Conservation (phyloP, 495 filamentous ascomycete species). For the Penicillium parvum region DNA sequence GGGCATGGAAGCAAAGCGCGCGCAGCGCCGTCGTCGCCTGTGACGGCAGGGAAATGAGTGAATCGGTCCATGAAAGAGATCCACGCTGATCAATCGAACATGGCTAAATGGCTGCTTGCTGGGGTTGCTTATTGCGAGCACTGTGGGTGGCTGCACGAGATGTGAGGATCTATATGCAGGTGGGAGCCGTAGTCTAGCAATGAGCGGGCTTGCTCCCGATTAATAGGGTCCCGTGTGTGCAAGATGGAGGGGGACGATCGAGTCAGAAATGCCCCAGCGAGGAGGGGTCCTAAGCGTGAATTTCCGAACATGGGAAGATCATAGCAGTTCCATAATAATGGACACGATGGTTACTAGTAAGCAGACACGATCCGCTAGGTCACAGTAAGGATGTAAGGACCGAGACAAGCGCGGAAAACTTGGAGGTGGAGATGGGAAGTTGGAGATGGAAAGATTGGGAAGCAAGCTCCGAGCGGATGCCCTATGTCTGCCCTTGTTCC, state of each 20-base stretch:
- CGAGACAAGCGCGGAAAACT: constrained; percentile 22
- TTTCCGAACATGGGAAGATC: not conserved
- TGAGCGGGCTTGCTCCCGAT: not conserved
- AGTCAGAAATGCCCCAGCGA: not conserved
- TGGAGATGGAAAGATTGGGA: not conserved
- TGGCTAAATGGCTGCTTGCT: constrained; percentile 15
- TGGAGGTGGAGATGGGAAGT: not conserved
- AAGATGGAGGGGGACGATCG: not conserved
- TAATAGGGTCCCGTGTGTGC: constrained; percentile 12
- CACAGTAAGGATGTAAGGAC: too few relatives aligned
- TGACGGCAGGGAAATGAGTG: constrained; percentile 20
- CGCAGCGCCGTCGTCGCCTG: constrained; percentile 12
- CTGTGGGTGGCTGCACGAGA: constrained; percentile 21
- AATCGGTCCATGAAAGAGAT: constrained; percentile 18
- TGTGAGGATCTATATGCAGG: constrained; percentile 17
- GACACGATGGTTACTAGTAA: not conserved
- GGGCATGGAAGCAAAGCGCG: constrained; percentile 18
- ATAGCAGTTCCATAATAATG: too few relatives aligned
- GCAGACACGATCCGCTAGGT: too few relatives aligned
- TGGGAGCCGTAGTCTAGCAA: constrained; percentile 12
- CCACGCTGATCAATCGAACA: constrained; percentile 8
- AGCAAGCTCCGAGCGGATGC: constrained; percentile 3
- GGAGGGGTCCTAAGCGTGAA: not conserved
- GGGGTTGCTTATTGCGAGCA: constrained; percentile 20
- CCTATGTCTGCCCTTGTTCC: not conserved